Conservation (phyloP, 2,329 filamentous ascomycete genomes). For the Colletotrichum euphorbiae region DNA sequence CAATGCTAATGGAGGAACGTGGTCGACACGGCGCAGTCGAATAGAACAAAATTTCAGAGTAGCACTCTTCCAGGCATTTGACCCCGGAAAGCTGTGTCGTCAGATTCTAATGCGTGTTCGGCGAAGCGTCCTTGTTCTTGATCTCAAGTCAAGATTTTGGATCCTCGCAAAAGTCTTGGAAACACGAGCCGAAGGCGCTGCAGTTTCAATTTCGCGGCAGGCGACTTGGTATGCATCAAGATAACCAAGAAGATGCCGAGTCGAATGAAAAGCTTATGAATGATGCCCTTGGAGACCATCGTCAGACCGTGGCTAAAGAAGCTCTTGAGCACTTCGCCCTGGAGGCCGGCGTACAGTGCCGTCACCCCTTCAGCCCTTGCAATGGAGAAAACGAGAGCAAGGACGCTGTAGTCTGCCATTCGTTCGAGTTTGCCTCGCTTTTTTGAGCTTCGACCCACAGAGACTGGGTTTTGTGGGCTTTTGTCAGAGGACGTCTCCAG, state of each 20-base stretch:
- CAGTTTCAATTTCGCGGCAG: slow-evolving; percentile 40
- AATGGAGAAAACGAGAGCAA: slow-evolving; percentile 70
- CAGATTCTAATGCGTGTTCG: no score
- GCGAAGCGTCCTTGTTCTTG: neutral
- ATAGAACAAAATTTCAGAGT: no score
- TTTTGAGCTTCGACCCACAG: neutral
- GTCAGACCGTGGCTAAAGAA: slow-evolving; percentile 89
- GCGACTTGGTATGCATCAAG: slow-evolving; percentile 14
- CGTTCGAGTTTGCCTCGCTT: slow-evolving; percentile 34
- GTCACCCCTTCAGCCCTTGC: slow-evolving; percentile 72
- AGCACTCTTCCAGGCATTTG: no score
- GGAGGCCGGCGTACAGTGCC: slow-evolving; percentile 81
- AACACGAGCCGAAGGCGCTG: slow-evolving; percentile 33
- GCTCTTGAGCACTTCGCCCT: slow-evolving; percentile 81
- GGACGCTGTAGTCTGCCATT: slow-evolving; percentile 62
- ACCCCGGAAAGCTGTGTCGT: no score
- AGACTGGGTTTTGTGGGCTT: neutral
- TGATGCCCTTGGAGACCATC: slow-evolving; percentile 85
- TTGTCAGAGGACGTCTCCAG: neutral
- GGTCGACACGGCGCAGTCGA: no score
- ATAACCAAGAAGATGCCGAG: slow-evolving; percentile 69
- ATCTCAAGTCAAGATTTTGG: neutral
- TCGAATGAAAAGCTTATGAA: slow-evolving; percentile 78
- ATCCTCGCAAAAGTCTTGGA: slow-evolving; percentile 3
- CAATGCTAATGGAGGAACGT: slow-evolving; percentile 69